Base-by-base conservation (phyloP, 73 alveolate species). In the Paramecium sexaurelia region DNA sequence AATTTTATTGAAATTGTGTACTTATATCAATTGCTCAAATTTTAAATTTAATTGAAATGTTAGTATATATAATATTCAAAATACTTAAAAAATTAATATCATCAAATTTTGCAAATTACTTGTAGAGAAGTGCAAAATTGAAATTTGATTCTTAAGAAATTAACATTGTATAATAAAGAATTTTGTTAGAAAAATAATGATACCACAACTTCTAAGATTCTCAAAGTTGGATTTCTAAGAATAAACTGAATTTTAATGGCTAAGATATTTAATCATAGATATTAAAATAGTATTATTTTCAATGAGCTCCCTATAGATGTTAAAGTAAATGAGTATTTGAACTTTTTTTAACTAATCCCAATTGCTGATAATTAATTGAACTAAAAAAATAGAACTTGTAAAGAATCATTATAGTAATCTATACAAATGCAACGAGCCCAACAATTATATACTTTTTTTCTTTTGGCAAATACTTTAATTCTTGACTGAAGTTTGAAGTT, bases 391-490 rank as follows among this genome's bases (percentile, higher is more conserved):
- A 78, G 41, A 78, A 78, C 27, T 78, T 78, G 13, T 41, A 78
- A 7, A 78, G 6, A 78, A 78, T 22, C 75, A 78, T 43, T 39
- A 78, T 24, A 45, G 71, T 37, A 13, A 78, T 43, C 43, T 78
- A 17, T 13, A 78, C 55, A 1, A 22, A 13, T 8, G 73, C 73
- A 43, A 78, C 71, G 6, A 37, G 20, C 11, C 75, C 90, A 17
- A 78, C 73, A 13, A 75, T 61, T 15, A 78, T 78, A 24, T 78
- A 78, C 6, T 78, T 78, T 26, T 78, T 78, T 33, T 78, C 90
- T 11, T 78, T 43, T 3, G 68, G 47, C 37, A 78, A n/a, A 33
- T 40, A 39, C 29, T 43, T 41, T 22, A 78, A 22, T 78, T 78
- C 90, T 15, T 24, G 20, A 45, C 41, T 78, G 32, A 78, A 78